Evolutionary conservation across 345 rosid genomes (phyloP).

Genomic region (Gynandropsis gynandra): DNA sequence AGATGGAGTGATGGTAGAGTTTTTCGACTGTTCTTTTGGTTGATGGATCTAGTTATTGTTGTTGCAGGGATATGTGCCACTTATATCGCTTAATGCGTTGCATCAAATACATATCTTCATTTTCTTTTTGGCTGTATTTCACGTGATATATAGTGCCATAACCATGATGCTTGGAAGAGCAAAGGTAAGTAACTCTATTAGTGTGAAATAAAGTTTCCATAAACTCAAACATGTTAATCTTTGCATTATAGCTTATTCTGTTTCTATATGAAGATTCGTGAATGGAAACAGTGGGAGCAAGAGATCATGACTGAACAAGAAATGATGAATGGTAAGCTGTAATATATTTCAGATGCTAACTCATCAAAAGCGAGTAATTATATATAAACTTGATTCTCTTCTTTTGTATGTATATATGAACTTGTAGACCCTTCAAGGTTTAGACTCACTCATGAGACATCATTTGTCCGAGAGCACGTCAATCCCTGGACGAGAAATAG

Average conservation of each 20-base stretch:
- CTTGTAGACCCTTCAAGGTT: conserved; percentile 64
- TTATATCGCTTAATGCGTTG: conserved; percentile 67
- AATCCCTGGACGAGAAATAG: conserved; percentile 48
- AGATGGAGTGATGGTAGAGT: background rate
- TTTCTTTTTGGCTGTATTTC: conserved; percentile 92
- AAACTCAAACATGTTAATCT: background rate
- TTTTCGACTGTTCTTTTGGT: background rate
- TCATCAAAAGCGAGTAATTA: background rate
- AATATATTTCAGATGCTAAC: background rate
- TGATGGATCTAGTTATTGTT: conserved; percentile 9
- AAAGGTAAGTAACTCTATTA: conserved; percentile 41
- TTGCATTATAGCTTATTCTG: background rate
- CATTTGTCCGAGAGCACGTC: conserved; percentile 73
- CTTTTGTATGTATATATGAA: conserved; percentile 10
- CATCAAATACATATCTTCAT: conserved; percentile 93
- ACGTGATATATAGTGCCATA: conserved; percentile 62
- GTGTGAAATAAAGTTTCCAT: background rate
- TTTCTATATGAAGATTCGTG: conserved; percentile 57
- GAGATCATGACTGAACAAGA: conserved; percentile 34
- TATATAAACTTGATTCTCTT: background rate
- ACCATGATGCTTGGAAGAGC: conserved; percentile 89
- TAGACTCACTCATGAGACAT: conserved; percentile 88
- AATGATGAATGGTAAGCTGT: conserved; percentile 24
- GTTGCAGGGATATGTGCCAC: conserved; percentile 63
- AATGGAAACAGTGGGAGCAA: conserved; percentile 84